phyloP scores from a whole-genome alignment of 2,329 filamentous ascomycete species.

The Epichloe aotearoae region DNA sequence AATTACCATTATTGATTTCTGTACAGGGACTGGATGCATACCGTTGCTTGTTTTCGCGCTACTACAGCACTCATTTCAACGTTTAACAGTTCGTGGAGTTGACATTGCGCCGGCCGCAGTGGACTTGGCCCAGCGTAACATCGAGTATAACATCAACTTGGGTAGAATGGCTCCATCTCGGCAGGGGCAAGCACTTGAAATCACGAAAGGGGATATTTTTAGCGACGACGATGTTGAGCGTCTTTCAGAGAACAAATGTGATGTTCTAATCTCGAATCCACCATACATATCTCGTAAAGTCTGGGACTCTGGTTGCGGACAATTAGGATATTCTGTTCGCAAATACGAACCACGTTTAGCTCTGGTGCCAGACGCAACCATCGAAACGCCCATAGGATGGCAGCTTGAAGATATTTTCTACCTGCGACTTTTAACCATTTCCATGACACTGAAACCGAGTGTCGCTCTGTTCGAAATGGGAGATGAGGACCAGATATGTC shows the following conservation, averaged over 20 bases:
- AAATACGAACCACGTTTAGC: slow-evolving; percentile 71
- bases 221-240: slow-evolving; percentile 22
- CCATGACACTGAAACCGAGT: slow-evolving; percentile 33
- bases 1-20: slow-evolving; percentile 67
- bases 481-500: slow-evolving; percentile 50
- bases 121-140: slow-evolving; percentile 50
- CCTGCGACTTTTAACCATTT: slow-evolving; percentile 45
- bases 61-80: slow-evolving; percentile 29
- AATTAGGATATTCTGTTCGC: slow-evolving; percentile 59
- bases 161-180: slow-evolving; percentile 11
- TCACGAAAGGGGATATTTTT: slow-evolving; percentile 38
- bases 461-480: slow-evolving; percentile 59
- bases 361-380: slow-evolving; percentile 42
- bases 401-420: slow-evolving; percentile 50
- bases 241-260: slow-evolving; percentile 22
- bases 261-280: slow-evolving; percentile 76
- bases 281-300: slow-evolving; percentile 64
- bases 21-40: slow-evolving; percentile 86
- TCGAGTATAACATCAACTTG: slow-evolving; percentile 42
- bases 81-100: slow-evolving; percentile 48
- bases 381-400: slow-evolving; percentile 19
- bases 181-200: slow-evolving; percentile 22
- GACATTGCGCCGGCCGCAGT: slow-evolving; percentile 61
- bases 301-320: slow-evolving; percentile 25
- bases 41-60: slow-evolving; percentile 59